Evolutionary conservation across 2,329 filamentous ascomycete genomes (phyloP), one percentile per base, ranked within the genome.

Genomic region (Beauveria rudraprayagi): DNA sequence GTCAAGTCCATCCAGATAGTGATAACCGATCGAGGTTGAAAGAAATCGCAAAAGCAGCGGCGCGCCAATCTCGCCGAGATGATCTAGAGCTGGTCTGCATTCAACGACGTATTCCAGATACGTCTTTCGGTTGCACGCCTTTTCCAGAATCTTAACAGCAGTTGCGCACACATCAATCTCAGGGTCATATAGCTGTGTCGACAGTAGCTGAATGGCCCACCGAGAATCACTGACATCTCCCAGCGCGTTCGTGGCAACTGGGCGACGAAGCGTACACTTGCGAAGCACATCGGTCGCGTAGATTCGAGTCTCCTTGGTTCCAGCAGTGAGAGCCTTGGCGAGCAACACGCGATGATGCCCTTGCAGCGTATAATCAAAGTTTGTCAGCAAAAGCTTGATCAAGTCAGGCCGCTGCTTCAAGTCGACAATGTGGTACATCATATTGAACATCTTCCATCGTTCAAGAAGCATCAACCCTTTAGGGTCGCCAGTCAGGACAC

Each of bases 381-480:
- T 94, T 54, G 89, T 88, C 9, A 99, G 81, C 37, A 99, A 82
- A 10, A 93, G 82, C 70, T 92, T 91, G 71, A 97, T 91, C 62
- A 99, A 79, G 71, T 99, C 94, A 51, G 93, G 91, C 2, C 94
- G 88, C 72, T 94, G 89, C 67, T 90, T 91, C 50, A 96, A 80
- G 70, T 97, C 93, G 62, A 97, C 84, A 63, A 99, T 96, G 73
- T 97, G 94, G 71, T 99, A 99, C 81, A 97, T 95, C 91, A 99
- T 99, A 74, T 97, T 97, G 76, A 97, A 92, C 82, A 99, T 95
- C 67, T 92, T 91, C 93, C 94, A 97, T 67, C 91, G 82, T 72
- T 97, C 93, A 70, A 99, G 84, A 76, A 99, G 93, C 63, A 89
- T 86, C 26, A 97, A 80, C 0, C 94, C 94, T 67, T 88, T 90